Conservation (phyloP, 2,329 filamentous ascomycete species). For the Sphaerulina vaccinii region DNA sequence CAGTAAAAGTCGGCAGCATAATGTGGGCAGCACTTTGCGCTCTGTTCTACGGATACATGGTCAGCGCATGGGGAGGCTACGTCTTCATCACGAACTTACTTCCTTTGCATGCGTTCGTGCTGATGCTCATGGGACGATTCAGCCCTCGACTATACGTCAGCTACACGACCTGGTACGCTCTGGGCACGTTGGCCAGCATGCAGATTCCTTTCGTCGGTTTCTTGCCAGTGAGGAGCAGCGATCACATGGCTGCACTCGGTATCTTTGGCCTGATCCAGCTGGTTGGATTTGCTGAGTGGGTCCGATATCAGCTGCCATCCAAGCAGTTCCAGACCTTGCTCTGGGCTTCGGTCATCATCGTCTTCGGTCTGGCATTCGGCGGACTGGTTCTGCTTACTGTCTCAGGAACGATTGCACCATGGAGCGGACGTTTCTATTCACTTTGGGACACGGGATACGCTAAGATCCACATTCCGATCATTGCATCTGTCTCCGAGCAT, state of each 20-base stretch:
- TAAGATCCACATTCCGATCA: constrained; percentile 99
- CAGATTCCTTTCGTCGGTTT: constrained; percentile 99
- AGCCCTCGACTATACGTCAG: constrained; percentile 92
- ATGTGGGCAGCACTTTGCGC: constrained; percentile 95
- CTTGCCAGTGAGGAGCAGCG: constrained; percentile 90
- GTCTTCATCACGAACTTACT: constrained; percentile 99
- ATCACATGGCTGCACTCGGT: constrained; percentile 95
- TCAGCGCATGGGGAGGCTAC: constrained; percentile 98
- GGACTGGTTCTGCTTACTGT: constrained; percentile 82
- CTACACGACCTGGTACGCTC: constrained; percentile 96
- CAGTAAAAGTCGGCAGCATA: constrained; percentile 91
- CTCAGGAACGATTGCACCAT: constrained; percentile 89
- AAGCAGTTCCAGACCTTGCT: constrained; percentile 94
- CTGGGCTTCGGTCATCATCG: constrained; percentile 68
- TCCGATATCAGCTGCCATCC: constrained; percentile 82
- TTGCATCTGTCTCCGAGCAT: constrained; percentile 98
- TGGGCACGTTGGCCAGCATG: constrained; percentile 96
- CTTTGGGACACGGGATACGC: constrained; percentile 98
- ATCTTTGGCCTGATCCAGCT: constrained; percentile 95
- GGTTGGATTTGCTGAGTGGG: constrained; percentile 85
- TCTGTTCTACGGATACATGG: constrained; percentile 99
- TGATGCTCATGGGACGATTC: constrained; percentile 95
- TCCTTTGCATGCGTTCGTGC: constrained; percentile 87
- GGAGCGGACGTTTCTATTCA: constrained; percentile 98
- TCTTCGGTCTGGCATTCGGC: constrained; percentile 70